Evolutionary conservation across 2,329 filamentous ascomycete genomes (phyloP), one percentile per base, ranked within the genome.

Genomic region (Diaporthe citri): DNA sequence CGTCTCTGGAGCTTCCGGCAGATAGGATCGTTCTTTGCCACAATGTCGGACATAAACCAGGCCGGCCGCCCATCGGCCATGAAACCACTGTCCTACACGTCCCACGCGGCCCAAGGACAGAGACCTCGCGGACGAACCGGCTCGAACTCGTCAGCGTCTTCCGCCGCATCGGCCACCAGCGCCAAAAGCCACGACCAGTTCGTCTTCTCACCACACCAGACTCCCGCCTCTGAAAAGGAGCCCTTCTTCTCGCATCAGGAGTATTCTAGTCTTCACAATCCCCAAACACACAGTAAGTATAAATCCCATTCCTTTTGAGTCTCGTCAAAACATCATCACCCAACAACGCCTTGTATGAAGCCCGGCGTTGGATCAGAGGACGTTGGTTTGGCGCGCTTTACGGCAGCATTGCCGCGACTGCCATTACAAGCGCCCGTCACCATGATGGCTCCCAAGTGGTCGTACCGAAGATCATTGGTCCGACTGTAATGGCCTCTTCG

Each of bases 61-160:
- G 59, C 28, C 55, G 57, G 72, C n/a, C 52, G 15, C 55, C 46
- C 67, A 36, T 39, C 72, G 72, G 56, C 72, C 67, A 85, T 90
- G 80, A 87, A 88, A 77, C 84, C 87, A 28, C 10, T 5, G 28
- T 22, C 64, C 34, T 22, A 69, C 48, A 69, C n/a, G 20, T 55
- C 66, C 52, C 34, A 67, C 25, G 20, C 36, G 60, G 67, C 22
- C 10, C 43, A 62, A 31, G 43, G 36, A 43, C 69, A 74, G 36
- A 64, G 36, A 43, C 57, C 59, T 34, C 77, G 73, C 31, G 71
- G 62, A 46, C 72, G 78, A 28, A 72, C 74, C 20, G 60, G 87
- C 75, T 89, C 88, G 72, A 86, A 82, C 79, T 87, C 87, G 17
- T 87, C 87, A 55, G 86, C 88, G 59, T 82, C 80, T 78, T 83